Evolutionary conservation across 1,284 basidiomycete genomes (phyloP), one percentile per base, ranked within the genome.

Genomic region (Singerocomus inundabilis): DNA sequence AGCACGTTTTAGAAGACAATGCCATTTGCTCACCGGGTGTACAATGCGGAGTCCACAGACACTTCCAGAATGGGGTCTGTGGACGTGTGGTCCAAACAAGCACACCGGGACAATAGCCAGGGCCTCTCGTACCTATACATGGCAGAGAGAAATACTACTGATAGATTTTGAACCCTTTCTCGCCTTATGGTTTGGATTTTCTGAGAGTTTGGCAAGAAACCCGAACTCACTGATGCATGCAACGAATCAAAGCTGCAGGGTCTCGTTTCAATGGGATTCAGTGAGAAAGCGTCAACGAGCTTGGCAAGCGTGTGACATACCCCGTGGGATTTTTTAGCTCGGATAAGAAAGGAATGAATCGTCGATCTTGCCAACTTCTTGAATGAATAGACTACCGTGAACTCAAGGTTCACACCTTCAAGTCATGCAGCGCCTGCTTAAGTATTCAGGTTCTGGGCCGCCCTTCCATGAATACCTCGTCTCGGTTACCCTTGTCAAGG

Each of bases 1-100:
- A 6, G 6, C 3, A 10, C 3, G 39, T 31, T 45, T 43, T 37
- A 28, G 33, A 34, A 34, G 37, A 60, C 49, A 62, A 62, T 32
- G 49, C 46, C 21, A 31, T 16, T 29, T 38, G 11, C 44, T 24
- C 28, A 36, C 31, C 13, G 33, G 12, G 13, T 9, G n/a, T 29
- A 15, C 5, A n/a, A 11, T 40, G 42, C 42, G 16, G 21, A 25
- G 41, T 51, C 48, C 57, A 51, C 46, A 41, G 25, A 32, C 21
- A 35, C 18, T 18, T 2, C 44, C 33, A 31, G 13, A 48, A 49
- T 6, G 24, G 43, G 46, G 28, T 42, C 12, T 41, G 48, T 60
- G 57, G 57, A 44, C 36, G 13, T 32, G 34, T 11, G 46, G 16
- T 45, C 38, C 24, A 53, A 35, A 38, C 48, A 51, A 25, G 16